A percentile compares a stretch with the other conserved stretches of the same genome.
Evolutionary conservation across 805 yeast genomes (phyloP).

Genomic region (Candida silvicultrix): DNA sequence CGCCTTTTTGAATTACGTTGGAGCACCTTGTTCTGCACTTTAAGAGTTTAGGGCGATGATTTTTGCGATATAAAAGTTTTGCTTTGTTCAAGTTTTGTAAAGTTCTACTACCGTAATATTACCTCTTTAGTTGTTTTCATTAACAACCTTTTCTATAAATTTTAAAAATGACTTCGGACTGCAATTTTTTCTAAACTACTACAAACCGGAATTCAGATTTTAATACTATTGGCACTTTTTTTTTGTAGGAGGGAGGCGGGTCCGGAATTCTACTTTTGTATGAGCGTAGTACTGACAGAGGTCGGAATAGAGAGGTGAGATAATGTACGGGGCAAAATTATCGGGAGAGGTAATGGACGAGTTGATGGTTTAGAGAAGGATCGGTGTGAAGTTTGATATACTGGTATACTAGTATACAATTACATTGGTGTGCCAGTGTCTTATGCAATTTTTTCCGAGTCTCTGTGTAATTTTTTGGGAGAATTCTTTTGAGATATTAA

Average conservation of each 20-base stretch:
- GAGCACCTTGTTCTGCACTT: background rate
- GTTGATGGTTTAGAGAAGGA: too few species aligned
- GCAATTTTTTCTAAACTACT: background rate
- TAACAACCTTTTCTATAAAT: background rate
- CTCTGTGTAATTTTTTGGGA: too few species aligned
- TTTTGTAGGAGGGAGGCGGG: slow-evolving; percentile 13
- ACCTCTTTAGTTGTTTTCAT: background rate
- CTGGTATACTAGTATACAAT: too few species aligned
- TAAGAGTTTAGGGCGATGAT: background rate
- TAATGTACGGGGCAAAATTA: too few species aligned
- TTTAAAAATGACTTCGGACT: slow-evolving; percentile 1
- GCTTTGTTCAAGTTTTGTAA: background rate
- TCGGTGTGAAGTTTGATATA: too few species aligned
- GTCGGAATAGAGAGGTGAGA: too few species aligned
- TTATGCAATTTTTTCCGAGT: too few species aligned
- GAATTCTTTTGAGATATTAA: too few species aligned
- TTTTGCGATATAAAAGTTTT: background rate
- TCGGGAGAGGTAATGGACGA: too few species aligned
- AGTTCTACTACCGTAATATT: background rate
- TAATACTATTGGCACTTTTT: background rate
- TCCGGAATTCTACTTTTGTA: background rate
- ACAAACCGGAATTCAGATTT: background rate
- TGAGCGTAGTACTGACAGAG: too few species aligned
- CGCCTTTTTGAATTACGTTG: background rate
- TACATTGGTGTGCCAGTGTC: too few species aligned